phyloP scores from a whole-genome alignment of 305 asterid species.

The Fraxinus floribunda region DNA sequence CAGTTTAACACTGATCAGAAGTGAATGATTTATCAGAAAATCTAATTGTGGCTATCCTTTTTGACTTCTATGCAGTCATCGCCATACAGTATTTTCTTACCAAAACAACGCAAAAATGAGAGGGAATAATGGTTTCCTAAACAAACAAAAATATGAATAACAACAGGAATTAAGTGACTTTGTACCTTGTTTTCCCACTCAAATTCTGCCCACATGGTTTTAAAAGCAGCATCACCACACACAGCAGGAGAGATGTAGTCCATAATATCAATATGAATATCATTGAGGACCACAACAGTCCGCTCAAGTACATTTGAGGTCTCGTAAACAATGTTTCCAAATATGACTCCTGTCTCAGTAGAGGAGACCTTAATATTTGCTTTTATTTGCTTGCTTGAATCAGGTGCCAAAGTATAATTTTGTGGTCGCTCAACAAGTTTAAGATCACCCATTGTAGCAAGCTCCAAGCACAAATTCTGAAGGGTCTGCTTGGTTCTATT shows the following conservation, averaged over 20 bases:
- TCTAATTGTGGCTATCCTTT: background rate
- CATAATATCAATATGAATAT: constrained; percentile 58
- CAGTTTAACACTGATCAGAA: background rate
- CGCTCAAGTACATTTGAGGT: constrained; percentile 53
- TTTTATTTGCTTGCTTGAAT: constrained; percentile 53
- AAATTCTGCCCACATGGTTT: constrained; percentile 61
- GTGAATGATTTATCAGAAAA: background rate
- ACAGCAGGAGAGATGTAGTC: constrained; percentile 55
- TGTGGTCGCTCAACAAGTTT: constrained; percentile 60
- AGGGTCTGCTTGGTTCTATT: constrained; percentile 57
- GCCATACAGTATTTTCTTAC: background rate
- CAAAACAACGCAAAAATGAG: background rate
- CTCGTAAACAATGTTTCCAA: constrained; percentile 57
- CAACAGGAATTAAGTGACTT: background rate
- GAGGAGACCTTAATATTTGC: constrained; percentile 57
- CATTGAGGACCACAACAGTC: constrained; percentile 50
- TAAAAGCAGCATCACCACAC: constrained; percentile 54
- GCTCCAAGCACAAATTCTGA: constrained; percentile 55
- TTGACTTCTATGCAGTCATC: background rate
- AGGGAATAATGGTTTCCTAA: background rate
- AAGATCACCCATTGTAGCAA: constrained; percentile 59
- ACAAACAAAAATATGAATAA: background rate
- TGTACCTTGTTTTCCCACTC: constrained; percentile 68
- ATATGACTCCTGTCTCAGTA: constrained; percentile 55
- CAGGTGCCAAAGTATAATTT: constrained; percentile 53